Evolutionary conservation across 2,329 filamentous ascomycete species (phyloP).

Genomic region (Verticillium dahliae): DNA sequence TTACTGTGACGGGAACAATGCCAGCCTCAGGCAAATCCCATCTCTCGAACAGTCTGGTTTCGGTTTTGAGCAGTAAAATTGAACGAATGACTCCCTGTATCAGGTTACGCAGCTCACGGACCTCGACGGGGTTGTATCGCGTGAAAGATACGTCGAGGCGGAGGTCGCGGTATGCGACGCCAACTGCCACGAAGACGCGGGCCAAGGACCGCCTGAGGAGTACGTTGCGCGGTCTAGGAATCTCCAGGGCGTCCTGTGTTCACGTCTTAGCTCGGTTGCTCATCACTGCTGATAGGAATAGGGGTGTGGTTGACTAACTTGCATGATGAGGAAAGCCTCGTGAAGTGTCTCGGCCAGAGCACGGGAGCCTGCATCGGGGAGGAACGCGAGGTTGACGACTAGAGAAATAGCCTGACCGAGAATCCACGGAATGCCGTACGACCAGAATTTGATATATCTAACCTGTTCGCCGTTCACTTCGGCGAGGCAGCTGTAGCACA

Average conservation of each 20-base stretch:
- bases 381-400: slow-evolving; percentile 37
- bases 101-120: slow-evolving; percentile 43
- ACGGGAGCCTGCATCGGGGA: slow-evolving; percentile 50
- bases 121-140: slow-evolving; percentile 42
- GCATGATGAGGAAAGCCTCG: slow-evolving; percentile 38
- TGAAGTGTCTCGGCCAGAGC: slow-evolving; percentile 41
- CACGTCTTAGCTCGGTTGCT: not conserved
- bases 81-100: slow-evolving; percentile 49
- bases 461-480: slow-evolving; percentile 35
- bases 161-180: slow-evolving; percentile 49
- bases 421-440: slow-evolving; percentile 49
- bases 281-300: not conserved
- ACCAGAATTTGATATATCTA: slow-evolving; percentile 42
- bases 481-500: slow-evolving; percentile 46
- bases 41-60: slow-evolving; percentile 37
- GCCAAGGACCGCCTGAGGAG: slow-evolving; percentile 35
- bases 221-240: slow-evolving; percentile 20
- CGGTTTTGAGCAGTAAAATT: slow-evolving; percentile 43
- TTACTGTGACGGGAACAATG: not conserved
- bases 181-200: slow-evolving; percentile 48
- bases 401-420: slow-evolving; percentile 48
- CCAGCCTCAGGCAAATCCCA: slow-evolving; percentile 5
- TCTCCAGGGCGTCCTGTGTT: slow-evolving; percentile 22
- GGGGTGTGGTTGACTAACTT: slow-evolving; percentile 20
- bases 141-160: slow-evolving; percentile 50